phyloP scores from a whole-genome alignment of 73 alveolate species.

The Paramecium tetraurelia region DNA sequence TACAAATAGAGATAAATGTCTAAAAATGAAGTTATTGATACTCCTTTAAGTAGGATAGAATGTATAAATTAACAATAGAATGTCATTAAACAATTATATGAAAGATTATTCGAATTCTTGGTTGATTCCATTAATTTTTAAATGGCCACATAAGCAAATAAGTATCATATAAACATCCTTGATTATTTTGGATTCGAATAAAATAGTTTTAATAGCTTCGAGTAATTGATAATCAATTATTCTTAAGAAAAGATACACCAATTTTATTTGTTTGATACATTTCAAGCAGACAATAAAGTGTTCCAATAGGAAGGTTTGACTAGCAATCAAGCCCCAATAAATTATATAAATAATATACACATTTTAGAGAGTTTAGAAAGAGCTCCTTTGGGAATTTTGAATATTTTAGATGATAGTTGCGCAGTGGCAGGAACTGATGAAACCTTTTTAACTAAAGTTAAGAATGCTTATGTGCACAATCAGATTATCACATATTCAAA shows the following conservation, averaged over 20 bases:
- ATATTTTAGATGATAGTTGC: slow-evolving; percentile 65
- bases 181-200: slow-evolving; percentile 97
- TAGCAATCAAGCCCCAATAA: neutral
- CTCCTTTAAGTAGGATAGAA: slow-evolving; percentile 68
- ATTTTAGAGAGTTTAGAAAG: slow-evolving; percentile 71
- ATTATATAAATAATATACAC: slow-evolving; percentile 59
- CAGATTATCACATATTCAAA: slow-evolving; percentile 42
- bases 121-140: slow-evolving; percentile 65
- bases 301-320: neutral
- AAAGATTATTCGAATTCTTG: slow-evolving; percentile 85
- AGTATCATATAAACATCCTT: slow-evolving; percentile 29
- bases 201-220: slow-evolving; percentile 88
- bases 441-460: slow-evolving; percentile 20
- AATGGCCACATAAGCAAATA: neutral
- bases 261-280: slow-evolving; percentile 69
- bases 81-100: slow-evolving; percentile 93
- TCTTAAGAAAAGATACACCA: slow-evolving; percentile 93
- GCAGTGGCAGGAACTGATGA: slow-evolving; percentile 54
- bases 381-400: slow-evolving; percentile 55
- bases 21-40: slow-evolving; percentile 60
- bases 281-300: neutral
- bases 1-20: slow-evolving; percentile 24
- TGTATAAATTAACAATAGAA: slow-evolving; percentile 79
- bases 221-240: slow-evolving; percentile 90
- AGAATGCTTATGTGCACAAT: slow-evolving; percentile 55